Evolutionary conservation across 495 filamentous ascomycete species (phyloP).

Genomic region (Penicillium antarcticum): DNA sequence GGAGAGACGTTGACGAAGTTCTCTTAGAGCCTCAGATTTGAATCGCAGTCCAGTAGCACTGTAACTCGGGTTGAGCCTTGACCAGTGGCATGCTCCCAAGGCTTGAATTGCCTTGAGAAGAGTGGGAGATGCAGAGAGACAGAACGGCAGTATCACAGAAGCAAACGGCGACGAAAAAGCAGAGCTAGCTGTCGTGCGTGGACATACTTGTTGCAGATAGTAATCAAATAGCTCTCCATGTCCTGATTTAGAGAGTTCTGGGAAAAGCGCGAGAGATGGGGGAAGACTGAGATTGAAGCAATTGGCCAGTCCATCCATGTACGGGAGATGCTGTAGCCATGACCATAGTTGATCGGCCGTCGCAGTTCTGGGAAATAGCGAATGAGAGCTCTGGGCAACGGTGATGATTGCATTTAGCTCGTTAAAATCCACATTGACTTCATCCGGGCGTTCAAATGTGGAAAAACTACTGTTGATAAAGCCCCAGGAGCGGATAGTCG

Average conservation of each 20-base stretch:
- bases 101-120: constrained; percentile 40
- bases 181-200: constrained; percentile 38
- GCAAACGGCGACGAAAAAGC: constrained; percentile 38
- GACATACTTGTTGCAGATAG: constrained; percentile 42
- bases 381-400: not conserved
- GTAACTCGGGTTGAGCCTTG: constrained; percentile 29
- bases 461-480: constrained; percentile 38
- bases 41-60: constrained; percentile 30
- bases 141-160: constrained; percentile 39
- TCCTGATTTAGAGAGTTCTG: constrained; percentile 20
- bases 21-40: constrained; percentile 36
- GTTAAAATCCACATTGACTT: constrained; percentile 28
- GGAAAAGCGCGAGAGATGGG: constrained; percentile 27
- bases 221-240: constrained; percentile 40
- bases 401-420: constrained; percentile 22
- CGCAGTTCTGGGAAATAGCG: not conserved
- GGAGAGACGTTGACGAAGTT: constrained; percentile 34
- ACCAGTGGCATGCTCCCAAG: constrained; percentile 37
- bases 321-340: not conserved
- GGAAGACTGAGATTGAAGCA: constrained; percentile 6
- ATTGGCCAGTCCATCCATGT: not conserved
- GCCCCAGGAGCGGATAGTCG: constrained; percentile 30
- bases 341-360: constrained; percentile 3
- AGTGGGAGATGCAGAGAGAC: constrained; percentile 33
- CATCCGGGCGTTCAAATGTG: constrained; percentile 28